Evolutionary conservation across 805 yeast species (phyloP), one percentile per base, ranked within the genome.

Genomic region (Ogataea methylovora): DNA sequence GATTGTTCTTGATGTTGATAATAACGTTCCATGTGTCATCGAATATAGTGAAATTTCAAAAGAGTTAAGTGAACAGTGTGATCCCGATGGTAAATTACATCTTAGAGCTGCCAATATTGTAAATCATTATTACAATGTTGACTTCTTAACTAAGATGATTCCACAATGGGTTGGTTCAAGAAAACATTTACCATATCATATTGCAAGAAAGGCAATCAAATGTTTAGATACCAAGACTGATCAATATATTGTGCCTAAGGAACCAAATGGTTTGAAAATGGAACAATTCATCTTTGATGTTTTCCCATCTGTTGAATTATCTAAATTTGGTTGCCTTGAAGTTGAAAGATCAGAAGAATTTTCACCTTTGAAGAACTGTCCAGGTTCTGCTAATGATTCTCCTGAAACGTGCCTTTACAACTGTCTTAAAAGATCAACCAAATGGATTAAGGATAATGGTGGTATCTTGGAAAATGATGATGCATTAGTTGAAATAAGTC

Each of bases 251-350:
- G 75, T 72, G 46, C 96, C 97, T n/a, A 46, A 65, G 1, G 71
- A 65, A 37, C 84, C 90, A 30, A 92, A 92, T 56, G 98, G 97
- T 28, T 79, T 90, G 52, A 92, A 92, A 57, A 69, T 92, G 52
- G 99, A 92, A 58, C 97, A 90, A 57, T 92, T 92, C 50, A 94
- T 92, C 37, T 92, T 92, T 63, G 99, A 92, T 54, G 94, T 92
- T 17, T 92, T 92, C 61, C 88, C 88, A 32, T 71, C 78, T 21
- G 80, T 92, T 24, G 70, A 73, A 10, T 53, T 88, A 41, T 53
- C 56, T 12, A 74, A 73, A 49, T 92, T 92, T 56, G 98, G 95
- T 1, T 84, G 94, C 54, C 68, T 92, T 38, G 98, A 92, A 62
- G 98, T 92, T 16, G 82, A 74, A 25, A 76, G 99, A 56, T 42